These are phyloP conservation scores for Jamesozyma hellenica DNA, from an alignment of 805 yeast species.

Conservation along the genomic window DNA sequence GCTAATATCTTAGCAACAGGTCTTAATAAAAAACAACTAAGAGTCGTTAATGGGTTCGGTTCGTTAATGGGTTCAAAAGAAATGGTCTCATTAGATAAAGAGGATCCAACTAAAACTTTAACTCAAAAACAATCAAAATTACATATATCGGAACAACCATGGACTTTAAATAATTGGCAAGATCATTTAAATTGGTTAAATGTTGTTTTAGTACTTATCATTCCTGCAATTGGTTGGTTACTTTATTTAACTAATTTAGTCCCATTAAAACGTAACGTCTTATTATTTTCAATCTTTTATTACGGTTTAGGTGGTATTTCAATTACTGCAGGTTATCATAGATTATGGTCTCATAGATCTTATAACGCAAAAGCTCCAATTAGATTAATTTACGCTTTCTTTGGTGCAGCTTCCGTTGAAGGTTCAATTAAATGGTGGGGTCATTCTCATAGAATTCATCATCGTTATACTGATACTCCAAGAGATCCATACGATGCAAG, in stretches of 20 bases:
- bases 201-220: constrained; percentile 47
- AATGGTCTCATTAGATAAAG: constrained; percentile 38
- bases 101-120: constrained; percentile 29
- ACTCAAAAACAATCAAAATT: constrained; percentile 12
- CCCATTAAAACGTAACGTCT: constrained; percentile 41
- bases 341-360: constrained; percentile 70
- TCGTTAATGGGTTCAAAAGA: constrained; percentile 72
- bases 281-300: constrained; percentile 38
- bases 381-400: constrained; percentile 56
- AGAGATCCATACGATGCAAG: constrained; percentile 85
- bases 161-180: constrained; percentile 66
- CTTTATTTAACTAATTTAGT: constrained; percentile 33
- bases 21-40: constrained; percentile 54
- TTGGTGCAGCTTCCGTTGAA: constrained; percentile 76
- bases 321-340: constrained; percentile 77
- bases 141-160: constrained; percentile 71
- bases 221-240: constrained; percentile 48
- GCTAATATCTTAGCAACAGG: constrained; percentile 80
- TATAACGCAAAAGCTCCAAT: constrained; percentile 54
- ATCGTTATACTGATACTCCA: constrained; percentile 72
- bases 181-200: constrained; percentile 74
- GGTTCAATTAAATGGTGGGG: constrained; percentile 89
- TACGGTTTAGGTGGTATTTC: constrained; percentile 60
- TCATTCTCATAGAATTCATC: constrained; percentile 77
- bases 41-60: constrained; percentile 77